phyloP scores from a whole-genome alignment of 1,284 basidiomycete genomes.

The Pyrrhoderma noxium region DNA sequence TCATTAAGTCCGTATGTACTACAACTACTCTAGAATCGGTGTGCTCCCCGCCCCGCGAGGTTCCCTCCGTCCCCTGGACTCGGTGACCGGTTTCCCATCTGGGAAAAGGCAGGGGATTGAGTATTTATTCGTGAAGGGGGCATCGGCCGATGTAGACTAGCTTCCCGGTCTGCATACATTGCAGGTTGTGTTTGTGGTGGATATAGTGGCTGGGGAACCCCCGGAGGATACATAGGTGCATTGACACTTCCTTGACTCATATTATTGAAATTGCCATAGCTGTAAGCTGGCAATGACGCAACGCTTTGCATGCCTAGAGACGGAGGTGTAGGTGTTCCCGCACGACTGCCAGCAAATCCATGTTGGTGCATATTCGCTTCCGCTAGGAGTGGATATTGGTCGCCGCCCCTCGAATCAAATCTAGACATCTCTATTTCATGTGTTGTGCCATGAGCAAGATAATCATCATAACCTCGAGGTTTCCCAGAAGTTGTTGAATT shows the following conservation, averaged over 20 bases:
- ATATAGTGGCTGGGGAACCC: constrained; percentile 16
- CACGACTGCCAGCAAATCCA: neutral
- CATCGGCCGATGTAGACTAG: constrained; percentile 26
- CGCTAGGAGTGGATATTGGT: constrained; percentile 47
- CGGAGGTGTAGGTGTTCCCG: constrained; percentile 5
- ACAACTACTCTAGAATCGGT: constrained; percentile 8
- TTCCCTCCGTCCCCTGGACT: neutral
- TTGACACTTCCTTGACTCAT: neutral
- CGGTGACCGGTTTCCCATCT: neutral
- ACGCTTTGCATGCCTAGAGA: constrained; percentile 1
- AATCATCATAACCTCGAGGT: constrained; percentile 43
- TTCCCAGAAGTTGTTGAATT: neutral
- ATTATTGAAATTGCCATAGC: constrained; percentile 7
- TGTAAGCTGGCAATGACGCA: constrained; percentile 11
- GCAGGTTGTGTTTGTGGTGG: constrained; percentile 12
- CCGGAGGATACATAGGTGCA: constrained; percentile 9
- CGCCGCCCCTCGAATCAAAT: constrained; percentile 41
- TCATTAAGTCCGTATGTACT: neutral
- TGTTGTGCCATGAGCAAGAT: constrained; percentile 38
- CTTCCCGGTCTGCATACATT: constrained; percentile 25
- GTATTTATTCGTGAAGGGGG: constrained; percentile 20
- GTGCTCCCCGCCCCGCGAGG: constrained; percentile 14
- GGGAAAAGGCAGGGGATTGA: neutral
- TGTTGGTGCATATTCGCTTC: constrained; percentile 11
- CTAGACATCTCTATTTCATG: constrained; percentile 51